phyloP scores from a whole-genome alignment of 257 asterid species.

The Nicotiana obtusifolia region DNA sequence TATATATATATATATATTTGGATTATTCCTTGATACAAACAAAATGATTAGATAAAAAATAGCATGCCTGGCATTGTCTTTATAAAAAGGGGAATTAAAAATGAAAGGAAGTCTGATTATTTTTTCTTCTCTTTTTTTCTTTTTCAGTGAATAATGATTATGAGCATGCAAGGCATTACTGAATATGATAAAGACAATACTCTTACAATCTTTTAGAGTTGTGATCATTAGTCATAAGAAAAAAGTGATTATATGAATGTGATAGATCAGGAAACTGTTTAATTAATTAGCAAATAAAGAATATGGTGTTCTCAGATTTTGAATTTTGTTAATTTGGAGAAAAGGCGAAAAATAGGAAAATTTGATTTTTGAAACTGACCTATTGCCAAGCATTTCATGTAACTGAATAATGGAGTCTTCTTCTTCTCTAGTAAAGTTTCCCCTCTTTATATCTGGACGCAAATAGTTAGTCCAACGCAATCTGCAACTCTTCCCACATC shows the following conservation, averaged over 20 bases:
- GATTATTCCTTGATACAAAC: not conserved
- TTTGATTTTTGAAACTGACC: conserved; percentile 21
- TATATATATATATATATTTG: not conserved
- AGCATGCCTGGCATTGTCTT: not conserved
- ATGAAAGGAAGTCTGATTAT: no score
- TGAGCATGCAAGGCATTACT: not conserved
- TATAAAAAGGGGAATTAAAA: not conserved
- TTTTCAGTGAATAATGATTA: conserved; percentile 3
- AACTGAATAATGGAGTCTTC: conserved; percentile 35
- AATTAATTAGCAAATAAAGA: not conserved
- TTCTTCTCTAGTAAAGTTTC: conserved; percentile 46
- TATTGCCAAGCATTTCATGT: conserved; percentile 56
- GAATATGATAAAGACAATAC: conserved; percentile 4
- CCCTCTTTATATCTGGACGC: conserved; percentile 53
- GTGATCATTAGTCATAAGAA: not conserved
- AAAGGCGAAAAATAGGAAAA: not conserved
- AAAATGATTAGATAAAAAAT: not conserved
- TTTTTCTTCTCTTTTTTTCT: not conserved
- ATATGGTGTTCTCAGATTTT: no score
- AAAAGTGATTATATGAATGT: not conserved
- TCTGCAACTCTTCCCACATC: conserved; percentile 68
- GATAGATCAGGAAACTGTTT: not conserved
- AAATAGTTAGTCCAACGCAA: conserved; percentile 52
- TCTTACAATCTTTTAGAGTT: not conserved
- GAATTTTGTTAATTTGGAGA: not conserved